Evolutionary conservation across 108 stramenopile genomes (phyloP), one percentile per base, ranked within the genome.

Genomic region (Nannochloropsis salina): DNA sequence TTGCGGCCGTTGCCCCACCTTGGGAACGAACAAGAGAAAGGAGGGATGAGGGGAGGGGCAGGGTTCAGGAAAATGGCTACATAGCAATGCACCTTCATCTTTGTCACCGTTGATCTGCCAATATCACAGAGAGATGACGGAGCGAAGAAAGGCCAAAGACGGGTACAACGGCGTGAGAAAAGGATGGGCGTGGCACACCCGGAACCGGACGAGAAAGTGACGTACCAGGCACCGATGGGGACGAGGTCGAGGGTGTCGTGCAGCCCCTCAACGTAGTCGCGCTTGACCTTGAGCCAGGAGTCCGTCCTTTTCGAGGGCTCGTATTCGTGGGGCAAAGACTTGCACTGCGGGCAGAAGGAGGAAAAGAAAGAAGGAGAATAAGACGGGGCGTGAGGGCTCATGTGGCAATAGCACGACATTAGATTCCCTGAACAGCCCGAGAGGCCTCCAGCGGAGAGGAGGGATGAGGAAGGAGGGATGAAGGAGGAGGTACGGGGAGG

Each of bases 271-370:
- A 84, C 51, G 84, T 84, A 84, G 18, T 84, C 84, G 5, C 21
- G 8, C 84, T 84, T 84, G 41, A 84, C 42, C 84, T 84, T 84
- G 40, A 84, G 43, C 84, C 84, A 84, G 42, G 84, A 43, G 8
- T 43, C 22, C 31, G 41, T 11, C 40, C 84, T 10, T 9, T 41
- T 15, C 9, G 42, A 15, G 11, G 84, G 84, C 74, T 40, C 84
- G 22, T 84, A 84, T 40, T 31, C 84, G 40, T 51, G 47, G 47
- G 47, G 15, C 12, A 51, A 15, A 15, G 47, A 51, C 47, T 51
- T 51, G 47, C 47, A 51, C 47, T 51, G 15, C 12, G 15, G 15
- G 1, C 12, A 51, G 47, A 51, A 0, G 12, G 47, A 15, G 47
- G 47, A 15, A 51, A 51, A 15, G 12, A 51, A 15, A 51, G 47